Evolutionary conservation across 169 alveolate genomes (phyloP), one percentile per base, ranked within the genome.

Genomic region (Eimeria tenella): DNA sequence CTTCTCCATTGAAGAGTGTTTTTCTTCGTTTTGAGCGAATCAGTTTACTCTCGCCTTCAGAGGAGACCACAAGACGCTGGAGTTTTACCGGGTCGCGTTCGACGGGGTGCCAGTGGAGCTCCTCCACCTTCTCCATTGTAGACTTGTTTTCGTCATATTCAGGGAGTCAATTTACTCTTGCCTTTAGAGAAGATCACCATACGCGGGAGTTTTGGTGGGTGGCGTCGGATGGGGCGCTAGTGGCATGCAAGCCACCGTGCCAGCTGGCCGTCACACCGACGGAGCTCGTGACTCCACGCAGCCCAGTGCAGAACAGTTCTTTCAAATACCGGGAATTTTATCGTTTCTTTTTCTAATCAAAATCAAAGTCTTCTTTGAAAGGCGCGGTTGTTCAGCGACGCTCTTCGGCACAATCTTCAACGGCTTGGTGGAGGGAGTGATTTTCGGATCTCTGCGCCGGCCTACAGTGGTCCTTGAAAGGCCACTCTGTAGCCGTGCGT

Each of bases 201-300:
- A 50, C 52, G 49, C 11, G 21, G 7, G 17, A 19, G 50, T 75
- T 50, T 17, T 75, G 86, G 1, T 8, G n/a, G 68, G 42, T 49
- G n/a, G 62, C 50, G 63, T 42, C 50, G 86, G 68, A 75, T 63
- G 68, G 21, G 86, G 65, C 49, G 21, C 65, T 75, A 49, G 52
- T 31, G 65, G 68, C 62, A 5, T 75, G 86, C 86, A 49, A 75
- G 65, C 65, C 84, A 17, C 19, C 53, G 86, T 5, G 49, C 7
- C 84, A 17, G 9, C 53, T 60, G 3, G 49, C 7, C 49, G 86
- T 31, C 15, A 0, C 13, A 7, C 52, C 4, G 62, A 42, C 8
- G 7, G 65, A 50, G 65, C 50, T 19, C n/a, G 86, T 52, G 86
- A n/a, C 17, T 52, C 8, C 15, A 49, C n/a, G 7, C 53, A 50